A percentile compares a stretch with the other conserved stretches of the same genome.
phyloP scores from a whole-genome alignment of 2,329 filamentous ascomycete species.

The Emmonsia crescens region DNA sequence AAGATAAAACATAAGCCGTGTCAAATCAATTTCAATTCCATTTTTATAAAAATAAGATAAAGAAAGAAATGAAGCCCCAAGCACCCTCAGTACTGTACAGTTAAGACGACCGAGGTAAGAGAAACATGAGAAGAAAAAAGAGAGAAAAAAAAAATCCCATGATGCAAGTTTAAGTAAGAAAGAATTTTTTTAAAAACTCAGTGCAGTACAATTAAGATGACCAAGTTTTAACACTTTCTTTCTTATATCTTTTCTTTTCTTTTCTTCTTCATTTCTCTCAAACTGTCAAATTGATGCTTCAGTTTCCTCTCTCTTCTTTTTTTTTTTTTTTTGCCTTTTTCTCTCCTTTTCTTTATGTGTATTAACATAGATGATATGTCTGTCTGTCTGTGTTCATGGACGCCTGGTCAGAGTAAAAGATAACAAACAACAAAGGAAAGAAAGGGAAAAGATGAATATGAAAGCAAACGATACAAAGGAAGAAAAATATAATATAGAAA shows the following conservation, averaged over 20 bases:
- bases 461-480: background rate
- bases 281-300: background rate
- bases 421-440: constrained; percentile 9
- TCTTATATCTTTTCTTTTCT: too few species aligned
- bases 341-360: too few species aligned
- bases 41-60: background rate
- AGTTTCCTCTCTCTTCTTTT: background rate
- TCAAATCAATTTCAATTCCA: background rate
- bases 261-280: background rate
- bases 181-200: constrained; percentile 10
- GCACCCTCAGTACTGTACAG: constrained; percentile 12
- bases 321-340: background rate
- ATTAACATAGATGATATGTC: too few species aligned
- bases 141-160: constrained; percentile 10
- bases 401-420: background rate
- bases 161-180: constrained; percentile 20
- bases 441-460: too few species aligned
- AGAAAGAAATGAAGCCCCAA: background rate
- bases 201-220: constrained; percentile 30
- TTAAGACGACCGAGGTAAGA: constrained; percentile 13
- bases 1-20: background rate
- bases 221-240: constrained; percentile 17
- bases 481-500: constrained; percentile 7
- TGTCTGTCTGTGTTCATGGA: too few species aligned
- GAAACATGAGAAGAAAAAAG: background rate